phyloP scores from a whole-genome alignment of 2,329 filamentous ascomycete species.

The Dryadomyces quercus-mongolicae region DNA sequence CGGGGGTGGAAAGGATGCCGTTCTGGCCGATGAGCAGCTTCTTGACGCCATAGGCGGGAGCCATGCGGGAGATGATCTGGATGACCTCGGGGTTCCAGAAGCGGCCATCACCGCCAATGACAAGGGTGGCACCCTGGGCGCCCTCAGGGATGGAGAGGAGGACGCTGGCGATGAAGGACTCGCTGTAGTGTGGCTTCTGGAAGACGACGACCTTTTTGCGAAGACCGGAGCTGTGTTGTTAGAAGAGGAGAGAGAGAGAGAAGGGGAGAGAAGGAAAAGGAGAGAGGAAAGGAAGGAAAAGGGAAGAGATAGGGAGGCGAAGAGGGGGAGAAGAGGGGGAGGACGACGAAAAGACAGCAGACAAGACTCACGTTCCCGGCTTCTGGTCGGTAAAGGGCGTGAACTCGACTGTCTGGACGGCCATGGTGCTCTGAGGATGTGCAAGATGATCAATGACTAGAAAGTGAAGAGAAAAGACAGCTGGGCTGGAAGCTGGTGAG shows the following conservation, averaged over 20 bases:
- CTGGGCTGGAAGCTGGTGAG: no score
- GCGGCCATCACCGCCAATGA: conserved; percentile 94
- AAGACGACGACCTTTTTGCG: conserved; percentile 99
- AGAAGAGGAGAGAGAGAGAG: background rate
- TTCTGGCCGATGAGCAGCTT: conserved; percentile 94
- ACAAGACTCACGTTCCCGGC: conserved; percentile 82
- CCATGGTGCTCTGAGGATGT: background rate
- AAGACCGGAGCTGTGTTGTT: conserved; percentile 65
- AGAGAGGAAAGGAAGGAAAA: background rate
- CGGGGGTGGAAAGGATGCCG: conserved; percentile 92
- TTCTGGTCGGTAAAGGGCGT: conserved; percentile 92
- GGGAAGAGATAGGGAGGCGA: background rate
- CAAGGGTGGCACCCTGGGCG: conserved; percentile 68
- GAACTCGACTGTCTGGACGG: conserved; percentile 63
- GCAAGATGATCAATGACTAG: background rate
- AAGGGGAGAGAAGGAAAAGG: conserved; percentile 1
- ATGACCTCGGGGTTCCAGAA: conserved; percentile 97
- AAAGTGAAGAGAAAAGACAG: no score
- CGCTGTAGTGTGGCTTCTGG: conserved; percentile 89
- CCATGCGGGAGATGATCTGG: conserved; percentile 94
- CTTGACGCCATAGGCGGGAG: conserved; percentile 94
- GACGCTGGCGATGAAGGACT: conserved; percentile 89
- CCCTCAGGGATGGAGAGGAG: conserved; percentile 95
- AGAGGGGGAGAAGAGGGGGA: background rate
- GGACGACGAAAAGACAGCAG: background rate